Percentiles rank a stretch among this genome's conserved stretches.
Evolutionary conservation across 23 red algal genomes (phyloP).

Genomic region (Gracilaria vermiculophylla): DNA sequence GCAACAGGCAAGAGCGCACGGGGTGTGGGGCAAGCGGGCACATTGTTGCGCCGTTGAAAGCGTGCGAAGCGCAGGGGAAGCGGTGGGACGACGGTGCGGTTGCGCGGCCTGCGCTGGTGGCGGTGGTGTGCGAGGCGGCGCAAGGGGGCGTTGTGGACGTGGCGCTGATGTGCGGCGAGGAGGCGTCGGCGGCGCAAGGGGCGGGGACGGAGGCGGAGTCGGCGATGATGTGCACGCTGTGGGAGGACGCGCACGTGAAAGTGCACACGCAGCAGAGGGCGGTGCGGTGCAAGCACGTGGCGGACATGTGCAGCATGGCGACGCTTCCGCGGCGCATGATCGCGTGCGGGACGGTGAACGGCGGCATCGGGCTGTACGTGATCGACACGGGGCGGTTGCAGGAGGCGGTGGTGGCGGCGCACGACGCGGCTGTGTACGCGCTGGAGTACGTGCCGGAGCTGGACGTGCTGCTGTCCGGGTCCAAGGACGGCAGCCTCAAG

Average conservation of each 20-base stretch:
- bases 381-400: conserved; percentile 43
- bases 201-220: neutral
- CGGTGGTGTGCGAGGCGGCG: neutral
- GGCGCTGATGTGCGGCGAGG: neutral
- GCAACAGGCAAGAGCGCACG: neutral
- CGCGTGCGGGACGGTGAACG: conserved; percentile 38
- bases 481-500: conserved; percentile 59
- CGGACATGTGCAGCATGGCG: conserved; percentile 29
- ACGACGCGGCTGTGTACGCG: conserved; percentile 51
- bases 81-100: neutral
- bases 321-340: neutral
- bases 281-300: conserved; percentile 45
- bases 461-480: conserved; percentile 40
- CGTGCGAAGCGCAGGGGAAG: neutral
- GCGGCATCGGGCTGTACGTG: conserved; percentile 43
- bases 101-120: neutral
- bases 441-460: conserved; percentile 29
- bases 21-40: neutral
- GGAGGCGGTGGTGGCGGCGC: conserved; percentile 21
- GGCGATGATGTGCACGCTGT: conserved; percentile 30
- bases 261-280: conserved; percentile 23
- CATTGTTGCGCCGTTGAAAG: neutral
- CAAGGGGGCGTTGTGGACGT: neutral
- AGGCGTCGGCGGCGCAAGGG: too few species aligned
- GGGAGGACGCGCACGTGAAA: conserved; percentile 34